Percentiles rank a stretch among this genome's conserved stretches.
Evolutionary conservation across 208 protist species (phyloP).

Genomic region (Trypanosoma melophagium): DNA sequence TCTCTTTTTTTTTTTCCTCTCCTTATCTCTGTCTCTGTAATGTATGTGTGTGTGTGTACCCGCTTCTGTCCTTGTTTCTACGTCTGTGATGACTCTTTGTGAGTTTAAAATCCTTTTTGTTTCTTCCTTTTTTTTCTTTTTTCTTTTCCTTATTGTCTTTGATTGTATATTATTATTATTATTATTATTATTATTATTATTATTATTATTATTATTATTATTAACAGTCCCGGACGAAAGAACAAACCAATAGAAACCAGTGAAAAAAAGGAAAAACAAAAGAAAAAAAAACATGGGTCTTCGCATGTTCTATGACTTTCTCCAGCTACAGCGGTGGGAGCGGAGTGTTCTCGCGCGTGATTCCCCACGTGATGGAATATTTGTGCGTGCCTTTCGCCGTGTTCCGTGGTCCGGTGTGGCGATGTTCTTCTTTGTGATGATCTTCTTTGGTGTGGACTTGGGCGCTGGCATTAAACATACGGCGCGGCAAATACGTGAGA

Average conservation of each 20-base stretch:
- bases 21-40: too few species aligned
- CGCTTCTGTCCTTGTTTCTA: too few species aligned
- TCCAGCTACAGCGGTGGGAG: slow-evolving; percentile 76
- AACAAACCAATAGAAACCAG: background rate
- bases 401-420: slow-evolving; percentile 78
- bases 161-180: too few species aligned
- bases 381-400: slow-evolving; percentile 48
- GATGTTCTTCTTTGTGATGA: slow-evolving; percentile 83
- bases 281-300: slow-evolving; percentile 25
- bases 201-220: too few species aligned
- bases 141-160: too few species aligned
- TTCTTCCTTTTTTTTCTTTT: too few species aligned
- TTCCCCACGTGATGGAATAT: slow-evolving; percentile 42
- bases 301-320: slow-evolving; percentile 71
- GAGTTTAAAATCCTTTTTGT: too few species aligned
- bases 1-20: too few species aligned
- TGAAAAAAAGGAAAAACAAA: background rate
- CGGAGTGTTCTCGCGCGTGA: slow-evolving; percentile 57
- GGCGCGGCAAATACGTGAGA: slow-evolving; percentile 61
- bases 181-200: too few species aligned
- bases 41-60: too few species aligned
- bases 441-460: slow-evolving; percentile 85
- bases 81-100: too few species aligned
- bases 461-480: slow-evolving; percentile 79
- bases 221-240: too few species aligned